Evolutionary conservation across 768 basidiomycete genomes (phyloP).

Genomic region (Kwoniella mangroviensis): DNA sequence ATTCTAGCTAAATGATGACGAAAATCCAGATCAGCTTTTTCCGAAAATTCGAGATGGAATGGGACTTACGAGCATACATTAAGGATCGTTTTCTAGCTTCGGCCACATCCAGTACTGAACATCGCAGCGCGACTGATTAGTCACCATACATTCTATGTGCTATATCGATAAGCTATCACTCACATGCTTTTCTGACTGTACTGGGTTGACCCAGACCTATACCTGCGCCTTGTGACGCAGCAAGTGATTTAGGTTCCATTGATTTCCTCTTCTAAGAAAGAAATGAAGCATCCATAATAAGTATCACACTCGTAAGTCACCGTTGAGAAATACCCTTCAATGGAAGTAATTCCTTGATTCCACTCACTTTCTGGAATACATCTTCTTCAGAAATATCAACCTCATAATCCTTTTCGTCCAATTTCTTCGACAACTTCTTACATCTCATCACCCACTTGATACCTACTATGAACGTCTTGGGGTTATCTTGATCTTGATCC

Average conservation of each 20-base stretch:
- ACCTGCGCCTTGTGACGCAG: constrained; percentile 7
- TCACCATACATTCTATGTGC: no score
- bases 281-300: no score
- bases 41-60: neutral
- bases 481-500: neutral
- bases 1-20: constrained; percentile 43
- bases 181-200: constrained; percentile 12
- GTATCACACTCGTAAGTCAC: no score
- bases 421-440: constrained; percentile 50
- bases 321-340: no score
- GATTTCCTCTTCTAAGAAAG: constrained; percentile 52
- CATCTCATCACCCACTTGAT: constrained; percentile 57
- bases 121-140: neutral
- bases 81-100: constrained; percentile 43
- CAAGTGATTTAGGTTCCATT: constrained; percentile 54
- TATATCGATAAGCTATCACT: constrained; percentile 2
- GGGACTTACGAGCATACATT: constrained; percentile 52
- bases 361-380: constrained; percentile 55
- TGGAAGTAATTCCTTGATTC: neutral
- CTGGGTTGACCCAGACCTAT: constrained; percentile 8
- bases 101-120: constrained; percentile 32
- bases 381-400: constrained; percentile 51
- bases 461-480: constrained; percentile 49
- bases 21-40: neutral
- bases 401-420: constrained; percentile 43